phyloP scores from a whole-genome alignment of 106 monocot species.

The Cymbidium sinense region DNA sequence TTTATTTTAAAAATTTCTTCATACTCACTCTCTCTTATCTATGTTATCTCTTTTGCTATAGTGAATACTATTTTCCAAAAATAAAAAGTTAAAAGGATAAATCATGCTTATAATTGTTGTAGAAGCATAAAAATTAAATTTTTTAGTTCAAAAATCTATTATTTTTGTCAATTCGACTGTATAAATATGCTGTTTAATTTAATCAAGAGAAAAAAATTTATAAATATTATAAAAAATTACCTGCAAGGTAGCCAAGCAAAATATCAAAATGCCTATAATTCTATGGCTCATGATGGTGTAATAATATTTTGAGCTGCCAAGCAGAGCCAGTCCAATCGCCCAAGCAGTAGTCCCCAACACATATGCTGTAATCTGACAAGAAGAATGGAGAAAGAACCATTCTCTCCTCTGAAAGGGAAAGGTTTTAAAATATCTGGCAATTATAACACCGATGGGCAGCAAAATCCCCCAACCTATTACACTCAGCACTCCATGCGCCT shows the following conservation, averaged over 20 bases:
- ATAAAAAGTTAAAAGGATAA: too few species aligned
- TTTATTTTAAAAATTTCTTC: too few species aligned
- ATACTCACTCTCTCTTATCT: too few species aligned
- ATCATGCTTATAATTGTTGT: too few species aligned
- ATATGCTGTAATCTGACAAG: conserved; percentile 7
- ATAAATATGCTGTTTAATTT: too few species aligned
- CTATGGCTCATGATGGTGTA: conserved; percentile 8
- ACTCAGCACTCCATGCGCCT: conserved; percentile 26
- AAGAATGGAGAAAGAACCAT: conserved; percentile 8
- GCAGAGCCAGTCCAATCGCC: conserved; percentile 16
- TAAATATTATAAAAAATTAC: neutral
- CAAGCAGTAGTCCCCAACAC: conserved; percentile 12
- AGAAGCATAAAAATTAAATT: too few species aligned
- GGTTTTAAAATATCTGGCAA: conserved; percentile 5
- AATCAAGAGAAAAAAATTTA: neutral
- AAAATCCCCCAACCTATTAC: conserved; percentile 23
- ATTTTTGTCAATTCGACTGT: too few species aligned
- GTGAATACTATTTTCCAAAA: too few species aligned
- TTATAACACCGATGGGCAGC: conserved; percentile 12
- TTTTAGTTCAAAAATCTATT: too few species aligned
- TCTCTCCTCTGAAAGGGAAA: neutral
- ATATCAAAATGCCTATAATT: conserved; percentile 19
- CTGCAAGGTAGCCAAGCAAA: conserved; percentile 20
- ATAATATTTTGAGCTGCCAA: neutral
- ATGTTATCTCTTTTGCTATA: too few species aligned